Conservation (phyloP, 495 filamentous ascomycete genomes). For the Aspergillus heteromorphus region DNA sequence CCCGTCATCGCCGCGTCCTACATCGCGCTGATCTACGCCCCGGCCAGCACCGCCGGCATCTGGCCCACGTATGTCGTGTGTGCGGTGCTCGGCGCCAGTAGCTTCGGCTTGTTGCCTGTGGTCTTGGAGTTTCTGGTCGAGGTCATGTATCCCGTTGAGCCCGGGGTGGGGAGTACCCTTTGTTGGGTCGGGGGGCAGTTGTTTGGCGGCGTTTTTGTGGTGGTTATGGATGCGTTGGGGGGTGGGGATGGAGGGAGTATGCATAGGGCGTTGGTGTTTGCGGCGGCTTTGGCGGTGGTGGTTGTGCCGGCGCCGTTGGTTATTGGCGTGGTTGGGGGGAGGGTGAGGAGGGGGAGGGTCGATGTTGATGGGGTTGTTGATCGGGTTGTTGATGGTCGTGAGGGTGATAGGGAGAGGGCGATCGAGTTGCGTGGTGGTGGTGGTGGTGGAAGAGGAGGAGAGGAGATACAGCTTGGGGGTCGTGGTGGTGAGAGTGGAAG, state of each 20-base stretch:
- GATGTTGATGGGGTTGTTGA: constrained; percentile 42
- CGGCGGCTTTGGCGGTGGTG: constrained; percentile 61
- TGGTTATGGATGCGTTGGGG: constrained; percentile 76
- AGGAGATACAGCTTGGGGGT: no score
- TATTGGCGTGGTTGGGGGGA: constrained; percentile 60
- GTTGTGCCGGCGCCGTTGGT: constrained; percentile 61
- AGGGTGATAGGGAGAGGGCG: background rate
- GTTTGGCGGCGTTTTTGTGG: constrained; percentile 75
- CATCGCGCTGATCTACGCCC: constrained; percentile 76
- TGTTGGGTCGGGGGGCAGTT: constrained; percentile 73
- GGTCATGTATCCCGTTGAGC: constrained; percentile 79
- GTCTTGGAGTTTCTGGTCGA: constrained; percentile 84
- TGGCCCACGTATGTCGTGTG: constrained; percentile 62
- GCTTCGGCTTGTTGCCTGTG: constrained; percentile 77
- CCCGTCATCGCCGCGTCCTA: constrained; percentile 71
- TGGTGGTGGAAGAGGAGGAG: background rate
- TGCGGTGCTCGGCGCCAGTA: constrained; percentile 66
- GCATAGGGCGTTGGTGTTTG: constrained; percentile 69
- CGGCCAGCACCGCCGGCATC: constrained; percentile 59
- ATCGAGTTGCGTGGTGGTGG: background rate
- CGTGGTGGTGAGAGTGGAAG: no score
- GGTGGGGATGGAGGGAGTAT: constrained; percentile 57
- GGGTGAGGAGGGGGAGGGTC: constrained; percentile 50
- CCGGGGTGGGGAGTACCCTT: constrained; percentile 76
- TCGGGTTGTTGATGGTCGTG: background rate